Base-by-base conservation (phyloP, 108 stramenopile genomes). In the Cyclotella sp. region DNA sequence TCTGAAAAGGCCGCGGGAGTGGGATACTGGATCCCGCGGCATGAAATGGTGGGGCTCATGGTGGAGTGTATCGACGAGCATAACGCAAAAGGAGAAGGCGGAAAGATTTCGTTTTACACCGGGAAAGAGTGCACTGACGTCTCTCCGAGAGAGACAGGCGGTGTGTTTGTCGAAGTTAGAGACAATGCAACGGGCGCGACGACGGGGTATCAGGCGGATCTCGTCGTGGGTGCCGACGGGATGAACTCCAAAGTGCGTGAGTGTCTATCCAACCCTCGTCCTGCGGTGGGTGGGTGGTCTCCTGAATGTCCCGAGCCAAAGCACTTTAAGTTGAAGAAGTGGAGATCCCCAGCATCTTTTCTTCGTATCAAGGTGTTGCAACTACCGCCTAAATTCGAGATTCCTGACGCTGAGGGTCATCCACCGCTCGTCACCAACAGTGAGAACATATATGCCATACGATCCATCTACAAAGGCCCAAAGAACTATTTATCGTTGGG, bases 221-320 rank as follows among this genome's bases (percentile, higher is more conserved):
- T 90, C 14, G 64, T 93, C 16, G 40, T 95, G 16, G 91, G 86
- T 22, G 89, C 89, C 13, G 91, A 95, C 60, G 94, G 94, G 1
- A 88, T 89, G 55, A 87, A 89, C 58, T 87, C 86, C 68, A 61
- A 78, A 70, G 91, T 94, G 21, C 73, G 92, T 9, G 83, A 84
- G 40, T 77, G 70, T 58, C 51, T 91, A 21, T 41, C 68, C 26
- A n/a, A 34, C 34, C 34, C 34, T 34, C 34, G 34, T 19, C 39
- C 52, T 12, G 22, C 83, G 7, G 42, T 27, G 6, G 44, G 51
- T 26, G 82, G 73, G 40, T 58, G 75, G 45, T 21, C 45, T 13
- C 57, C 71, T 40, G 22, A 22, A 9, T 77, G 57, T 54, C 47
- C 76, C 19, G 49, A 84, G 21, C 79, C 85, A 13, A 65, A 73